A percentile compares a stretch with the other conserved stretches of the same genome.
Conservation (phyloP, 1,139 yeast genomes). For the Pichia norvegensis region DNA sequence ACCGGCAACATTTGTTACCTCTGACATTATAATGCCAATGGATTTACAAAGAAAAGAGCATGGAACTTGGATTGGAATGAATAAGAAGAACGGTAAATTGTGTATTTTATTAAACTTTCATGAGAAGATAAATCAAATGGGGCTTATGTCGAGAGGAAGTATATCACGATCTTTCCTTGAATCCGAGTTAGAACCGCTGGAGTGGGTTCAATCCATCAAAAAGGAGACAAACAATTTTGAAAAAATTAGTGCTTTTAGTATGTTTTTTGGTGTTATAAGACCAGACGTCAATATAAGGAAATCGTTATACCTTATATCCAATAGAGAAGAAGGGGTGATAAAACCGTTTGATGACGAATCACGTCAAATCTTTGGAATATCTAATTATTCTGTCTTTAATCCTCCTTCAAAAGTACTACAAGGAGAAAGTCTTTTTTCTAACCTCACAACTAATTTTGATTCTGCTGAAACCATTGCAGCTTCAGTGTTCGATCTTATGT, state of each 20-base stretch:
- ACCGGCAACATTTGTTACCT: constrained; percentile 42
- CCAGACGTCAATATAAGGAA: constrained; percentile 26
- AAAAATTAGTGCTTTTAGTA: constrained; percentile 74
- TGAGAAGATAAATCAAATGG: constrained; percentile 29
- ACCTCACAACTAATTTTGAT: constrained; percentile 25
- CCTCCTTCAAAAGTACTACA: constrained; percentile 68
- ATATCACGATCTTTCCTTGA: constrained; percentile 53
- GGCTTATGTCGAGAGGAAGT: constrained; percentile 62
- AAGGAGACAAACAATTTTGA: constrained; percentile 31
- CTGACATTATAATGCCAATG: constrained; percentile 53
- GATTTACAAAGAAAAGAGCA: constrained; percentile 69
- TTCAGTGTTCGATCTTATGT: not conserved
- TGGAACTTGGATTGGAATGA: constrained; percentile 91
- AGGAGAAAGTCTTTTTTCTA: constrained; percentile 31
- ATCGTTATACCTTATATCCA: constrained; percentile 44
- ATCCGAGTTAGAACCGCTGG: constrained; percentile 30
- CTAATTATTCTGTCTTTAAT: constrained; percentile 52
- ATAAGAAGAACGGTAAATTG: constrained; percentile 46
- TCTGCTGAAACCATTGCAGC: not conserved
- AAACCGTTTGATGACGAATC: constrained; percentile 28
- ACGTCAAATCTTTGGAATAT: constrained; percentile 38
- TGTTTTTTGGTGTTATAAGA: constrained; percentile 56
- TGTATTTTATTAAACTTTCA: constrained; percentile 74
- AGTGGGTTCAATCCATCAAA: constrained; percentile 40
- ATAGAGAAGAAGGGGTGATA: constrained; percentile 29